Percentiles rank a stretch among this genome's conserved stretches.
Conservation (phyloP, 495 filamentous ascomycete genomes). For the Staphylotrichum tortipilum region DNA sequence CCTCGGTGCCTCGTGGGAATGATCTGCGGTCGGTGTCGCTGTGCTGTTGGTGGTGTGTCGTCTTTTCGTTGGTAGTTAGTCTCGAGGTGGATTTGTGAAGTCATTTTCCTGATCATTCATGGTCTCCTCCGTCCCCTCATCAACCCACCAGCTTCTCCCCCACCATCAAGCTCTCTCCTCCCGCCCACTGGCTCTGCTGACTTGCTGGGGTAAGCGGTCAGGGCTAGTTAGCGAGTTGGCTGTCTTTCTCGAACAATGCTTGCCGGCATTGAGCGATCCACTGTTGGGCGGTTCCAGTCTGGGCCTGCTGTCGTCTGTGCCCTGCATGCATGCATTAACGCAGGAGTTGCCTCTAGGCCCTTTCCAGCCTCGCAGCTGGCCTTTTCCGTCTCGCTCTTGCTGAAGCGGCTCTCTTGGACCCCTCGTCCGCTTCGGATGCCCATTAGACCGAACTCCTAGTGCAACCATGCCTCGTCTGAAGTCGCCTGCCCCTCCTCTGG, state of each 20-base stretch:
- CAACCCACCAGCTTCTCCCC: background rate
- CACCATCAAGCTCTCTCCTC: no score
- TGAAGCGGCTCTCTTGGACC: background rate
- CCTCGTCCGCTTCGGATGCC: background rate
- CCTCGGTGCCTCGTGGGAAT: background rate
- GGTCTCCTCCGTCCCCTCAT: background rate
- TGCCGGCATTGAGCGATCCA: constrained; percentile 22
- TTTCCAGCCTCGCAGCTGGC: constrained; percentile 10
- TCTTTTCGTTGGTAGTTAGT: no score
- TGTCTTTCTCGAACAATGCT: constrained; percentile 15
- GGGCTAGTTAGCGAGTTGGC: background rate
- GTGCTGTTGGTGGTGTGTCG: background rate
- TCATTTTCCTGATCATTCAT: background rate
- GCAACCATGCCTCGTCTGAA: background rate
- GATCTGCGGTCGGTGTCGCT: background rate
- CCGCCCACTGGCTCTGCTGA: background rate
- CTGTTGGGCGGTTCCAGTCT: constrained; percentile 17
- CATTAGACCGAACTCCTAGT: constrained; percentile 1
- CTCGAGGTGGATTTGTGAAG: no score
- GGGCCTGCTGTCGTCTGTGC: constrained; percentile 21
- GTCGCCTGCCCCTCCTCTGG: background rate
- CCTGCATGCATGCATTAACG: constrained; percentile 25
- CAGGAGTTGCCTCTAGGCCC: constrained; percentile 17
- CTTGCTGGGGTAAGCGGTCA: constrained; percentile 4
- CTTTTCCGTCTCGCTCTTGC: constrained; percentile 9